These are phyloP conservation scores for Dothideomycetidae sp. DNA, from an alignment of 2,329 filamentous ascomycete genomes.

Conservation along the genomic window DNA sequence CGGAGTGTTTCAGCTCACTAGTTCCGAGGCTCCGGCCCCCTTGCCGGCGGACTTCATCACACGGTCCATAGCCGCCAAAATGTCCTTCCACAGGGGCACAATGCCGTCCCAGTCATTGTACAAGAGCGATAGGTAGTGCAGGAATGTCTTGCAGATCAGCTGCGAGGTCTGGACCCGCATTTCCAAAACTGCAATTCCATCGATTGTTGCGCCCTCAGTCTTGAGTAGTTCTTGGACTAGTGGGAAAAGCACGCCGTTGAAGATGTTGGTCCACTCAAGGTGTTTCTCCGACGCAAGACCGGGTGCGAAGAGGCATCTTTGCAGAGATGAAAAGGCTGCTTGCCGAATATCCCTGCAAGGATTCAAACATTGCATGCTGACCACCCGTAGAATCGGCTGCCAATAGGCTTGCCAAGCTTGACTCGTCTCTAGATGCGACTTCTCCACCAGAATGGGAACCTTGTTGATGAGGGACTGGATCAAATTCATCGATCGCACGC, in stretches of 20 bases:
- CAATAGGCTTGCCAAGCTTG: conserved; percentile 94
- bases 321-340: conserved; percentile 71
- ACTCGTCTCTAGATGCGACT: conserved; percentile 66
- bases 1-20: background rate
- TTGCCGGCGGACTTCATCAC: conserved; percentile 53
- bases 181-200: conserved; percentile 87
- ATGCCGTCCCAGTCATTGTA: conserved; percentile 78
- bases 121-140: conserved; percentile 77
- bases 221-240: conserved; percentile 77
- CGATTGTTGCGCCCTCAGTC: conserved; percentile 84
- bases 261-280: conserved; percentile 80
- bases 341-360: conserved; percentile 86
- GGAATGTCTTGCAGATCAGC: conserved; percentile 83
- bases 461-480: conserved; percentile 70
- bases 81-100: conserved; percentile 80
- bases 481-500: conserved; percentile 64
- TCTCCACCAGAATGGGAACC: conserved; percentile 75
- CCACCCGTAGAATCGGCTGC: conserved; percentile 81
- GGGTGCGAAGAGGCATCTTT: conserved; percentile 71
- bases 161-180: conserved; percentile 85
- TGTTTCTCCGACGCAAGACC: conserved; percentile 73
- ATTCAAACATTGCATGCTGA: conserved; percentile 85
- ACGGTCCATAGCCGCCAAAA: conserved; percentile 87
- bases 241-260: conserved; percentile 84
- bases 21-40: background rate